Conservation (phyloP, 2,329 filamentous ascomycete species). For the Trichoderma hamatum region DNA sequence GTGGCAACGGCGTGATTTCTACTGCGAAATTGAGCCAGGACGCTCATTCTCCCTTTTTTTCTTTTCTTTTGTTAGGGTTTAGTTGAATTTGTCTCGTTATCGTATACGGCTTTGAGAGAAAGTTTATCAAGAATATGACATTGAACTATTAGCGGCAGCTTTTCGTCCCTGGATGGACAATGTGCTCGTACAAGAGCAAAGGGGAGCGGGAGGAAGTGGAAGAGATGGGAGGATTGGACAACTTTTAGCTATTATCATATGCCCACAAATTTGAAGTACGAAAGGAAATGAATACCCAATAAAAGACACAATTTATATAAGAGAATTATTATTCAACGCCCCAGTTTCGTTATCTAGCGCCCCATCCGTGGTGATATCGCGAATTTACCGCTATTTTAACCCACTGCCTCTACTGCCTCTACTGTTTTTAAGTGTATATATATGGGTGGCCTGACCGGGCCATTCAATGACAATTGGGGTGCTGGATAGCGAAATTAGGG, state of each 20-base stretch:
- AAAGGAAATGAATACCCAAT: background rate
- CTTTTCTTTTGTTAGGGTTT: slow-evolving; percentile 3
- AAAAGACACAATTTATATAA: background rate
- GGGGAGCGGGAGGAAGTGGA: background rate
- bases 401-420: too few species aligned
- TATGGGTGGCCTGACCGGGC: too few species aligned
- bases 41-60: slow-evolving; percentile 2
- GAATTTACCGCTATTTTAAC: too few species aligned
- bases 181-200: background rate
- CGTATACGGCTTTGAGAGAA: background rate
- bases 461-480: too few species aligned
- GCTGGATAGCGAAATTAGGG: too few species aligned
- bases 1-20: slow-evolving; percentile 13
- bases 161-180: background rate
- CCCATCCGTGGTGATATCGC: too few species aligned
- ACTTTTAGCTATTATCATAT: background rate
- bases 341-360: too few species aligned
- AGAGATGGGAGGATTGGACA: background rate
- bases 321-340: too few species aligned
- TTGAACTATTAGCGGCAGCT: background rate
- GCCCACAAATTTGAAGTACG: background rate
- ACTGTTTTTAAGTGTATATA: too few species aligned
- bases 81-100: background rate
- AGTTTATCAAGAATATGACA: background rate
- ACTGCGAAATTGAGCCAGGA: background rate